Evolutionary conservation across 768 basidiomycete species (phyloP).

Genomic region (Termitomyces sp.): DNA sequence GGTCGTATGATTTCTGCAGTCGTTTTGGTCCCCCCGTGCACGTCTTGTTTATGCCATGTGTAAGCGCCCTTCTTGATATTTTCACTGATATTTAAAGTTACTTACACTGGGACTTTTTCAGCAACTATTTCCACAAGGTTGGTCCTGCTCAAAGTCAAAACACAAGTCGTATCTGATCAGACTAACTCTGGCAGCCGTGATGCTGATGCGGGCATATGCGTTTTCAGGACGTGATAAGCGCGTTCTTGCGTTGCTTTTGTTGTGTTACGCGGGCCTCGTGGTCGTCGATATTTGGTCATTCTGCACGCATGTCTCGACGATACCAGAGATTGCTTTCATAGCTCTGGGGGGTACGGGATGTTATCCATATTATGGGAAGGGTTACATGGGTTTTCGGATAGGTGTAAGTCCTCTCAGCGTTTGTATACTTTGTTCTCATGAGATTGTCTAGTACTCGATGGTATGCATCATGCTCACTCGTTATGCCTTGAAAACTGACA

Average conservation of each 20-base stretch:
- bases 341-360: constrained; percentile 27
- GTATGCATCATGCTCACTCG: constrained; percentile 3
- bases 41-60: constrained; percentile 28
- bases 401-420: constrained; percentile 20
- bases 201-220: constrained; percentile 39
- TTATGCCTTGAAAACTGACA: not conserved
- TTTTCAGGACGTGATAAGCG: constrained; percentile 30
- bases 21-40: constrained; percentile 24
- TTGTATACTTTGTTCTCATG: not conserved
- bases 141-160: not conserved
- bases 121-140: constrained; percentile 39
- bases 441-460: constrained; percentile 15
- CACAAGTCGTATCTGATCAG: not conserved
- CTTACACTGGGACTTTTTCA: constrained; percentile 8
- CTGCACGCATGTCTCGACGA: constrained; percentile 18
- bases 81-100: not conserved
- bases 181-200: constrained; percentile 25
- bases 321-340: constrained; percentile 19
- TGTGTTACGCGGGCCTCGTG: constrained; percentile 25
- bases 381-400: constrained; percentile 24
- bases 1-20: constrained; percentile 24
- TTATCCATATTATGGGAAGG: constrained; percentile 30
- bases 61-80: not conserved
- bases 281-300: constrained; percentile 32
- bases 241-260: constrained; percentile 23